Conservation (phyloP, 495 filamentous ascomycete genomes). For the Aspergillus biplanus region DNA sequence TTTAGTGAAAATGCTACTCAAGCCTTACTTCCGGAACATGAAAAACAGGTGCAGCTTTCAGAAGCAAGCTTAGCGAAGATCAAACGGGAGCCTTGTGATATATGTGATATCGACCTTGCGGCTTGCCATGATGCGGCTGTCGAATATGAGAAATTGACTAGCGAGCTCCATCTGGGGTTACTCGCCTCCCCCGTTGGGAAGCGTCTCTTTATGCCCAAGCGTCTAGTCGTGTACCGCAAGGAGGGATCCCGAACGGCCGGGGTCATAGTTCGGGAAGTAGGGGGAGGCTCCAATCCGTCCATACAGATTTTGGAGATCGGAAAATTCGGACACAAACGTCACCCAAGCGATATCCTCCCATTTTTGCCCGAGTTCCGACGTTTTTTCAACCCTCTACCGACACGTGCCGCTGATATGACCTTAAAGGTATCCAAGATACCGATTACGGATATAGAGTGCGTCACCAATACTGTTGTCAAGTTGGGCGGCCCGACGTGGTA, state of each 20-base stretch:
- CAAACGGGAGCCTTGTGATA: constrained; percentile 79
- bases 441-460: constrained; percentile 74
- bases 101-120: constrained; percentile 80
- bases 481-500: constrained; percentile 53
- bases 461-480: constrained; percentile 75
- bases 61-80: constrained; percentile 89
- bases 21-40: constrained; percentile 89
- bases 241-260: constrained; percentile 80
- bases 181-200: constrained; percentile 76
- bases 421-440: constrained; percentile 68
- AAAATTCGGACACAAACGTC: constrained; percentile 60
- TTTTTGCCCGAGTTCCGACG: constrained; percentile 69
- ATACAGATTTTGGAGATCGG: constrained; percentile 79
- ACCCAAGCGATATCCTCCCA: constrained; percentile 78
- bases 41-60: constrained; percentile 90
- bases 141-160: constrained; percentile 72
- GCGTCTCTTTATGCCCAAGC: constrained; percentile 71
- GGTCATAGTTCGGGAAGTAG: constrained; percentile 76
- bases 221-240: constrained; percentile 74
- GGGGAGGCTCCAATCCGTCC: constrained; percentile 60
- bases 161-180: constrained; percentile 72
- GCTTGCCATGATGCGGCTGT: constrained; percentile 79
- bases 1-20: constrained; percentile 99
- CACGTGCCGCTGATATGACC: constrained; percentile 56
- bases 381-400: constrained; percentile 63